Evolutionary conservation across 352 stramenopile genomes (phyloP).

Genomic region (Paralagenidium karlingii): DNA sequence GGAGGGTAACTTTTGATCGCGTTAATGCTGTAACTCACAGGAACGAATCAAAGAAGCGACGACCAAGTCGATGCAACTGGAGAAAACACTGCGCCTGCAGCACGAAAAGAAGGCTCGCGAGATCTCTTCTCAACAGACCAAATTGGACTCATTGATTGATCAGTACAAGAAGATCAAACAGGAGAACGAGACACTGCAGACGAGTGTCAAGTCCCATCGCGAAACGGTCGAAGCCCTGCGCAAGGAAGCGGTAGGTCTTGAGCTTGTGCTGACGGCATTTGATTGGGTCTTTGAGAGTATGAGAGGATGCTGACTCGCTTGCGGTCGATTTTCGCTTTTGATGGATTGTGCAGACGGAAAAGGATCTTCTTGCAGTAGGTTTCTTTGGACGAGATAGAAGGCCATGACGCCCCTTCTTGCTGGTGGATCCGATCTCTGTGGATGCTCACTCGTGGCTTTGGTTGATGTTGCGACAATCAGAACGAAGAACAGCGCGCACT

Average conservation of each 20-base stretch:
- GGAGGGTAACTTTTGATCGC: background rate
- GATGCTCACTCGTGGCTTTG: background rate
- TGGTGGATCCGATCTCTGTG: conserved; percentile 2
- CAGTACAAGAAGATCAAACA: conserved; percentile 73
- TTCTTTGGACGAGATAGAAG: too few species aligned
- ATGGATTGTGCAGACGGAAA: conserved; percentile 54
- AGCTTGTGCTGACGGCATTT: background rate
- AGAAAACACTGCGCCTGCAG: conserved; percentile 55
- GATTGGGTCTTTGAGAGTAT: too few species aligned
- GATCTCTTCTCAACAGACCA: conserved; percentile 57
- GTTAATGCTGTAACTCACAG: conserved; percentile 1
- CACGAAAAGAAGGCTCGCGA: conserved; percentile 70
- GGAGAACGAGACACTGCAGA: conserved; percentile 72
- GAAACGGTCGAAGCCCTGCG: conserved; percentile 56
- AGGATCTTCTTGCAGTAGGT: conserved; percentile 72
- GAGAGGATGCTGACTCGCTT: conserved; percentile 4
- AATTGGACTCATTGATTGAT: conserved; percentile 59
- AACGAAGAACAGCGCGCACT: conserved; percentile 81
- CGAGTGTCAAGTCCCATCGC: conserved; percentile 42
- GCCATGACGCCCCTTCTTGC: too few species aligned
- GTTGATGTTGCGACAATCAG: conserved; percentile 13
- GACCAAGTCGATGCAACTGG: conserved; percentile 40
- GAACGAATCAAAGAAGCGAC: conserved; percentile 82
- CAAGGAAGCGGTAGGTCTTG: conserved; percentile 66
- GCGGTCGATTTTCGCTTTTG: conserved; percentile 2